Percentiles rank a stretch among this genome's conserved stretches.
Evolutionary conservation across 148 eudicot genomes (phyloP).

Genomic region (Camellia lanceoleosa): DNA sequence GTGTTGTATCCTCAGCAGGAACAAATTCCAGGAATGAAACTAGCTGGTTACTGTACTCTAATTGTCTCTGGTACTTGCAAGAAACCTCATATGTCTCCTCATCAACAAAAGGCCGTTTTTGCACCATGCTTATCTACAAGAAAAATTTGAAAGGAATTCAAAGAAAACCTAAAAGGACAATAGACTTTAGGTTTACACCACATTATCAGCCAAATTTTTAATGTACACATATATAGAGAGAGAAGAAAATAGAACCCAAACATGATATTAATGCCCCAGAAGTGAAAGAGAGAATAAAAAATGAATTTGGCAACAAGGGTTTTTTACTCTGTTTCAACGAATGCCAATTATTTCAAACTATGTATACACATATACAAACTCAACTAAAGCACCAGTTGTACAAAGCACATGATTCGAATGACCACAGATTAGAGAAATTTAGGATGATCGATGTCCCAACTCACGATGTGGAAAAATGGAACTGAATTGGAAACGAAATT

Average conservation of each 20-base stretch:
- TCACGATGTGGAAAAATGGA: no score
- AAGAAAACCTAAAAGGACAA: neutral
- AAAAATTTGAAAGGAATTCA: neutral
- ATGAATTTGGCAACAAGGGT: no score
- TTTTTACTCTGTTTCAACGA: no score
- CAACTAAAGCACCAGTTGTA: neutral
- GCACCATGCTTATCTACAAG: slow-evolving; percentile 41
- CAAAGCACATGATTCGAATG: neutral
- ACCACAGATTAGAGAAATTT: no score
- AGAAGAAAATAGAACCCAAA: neutral
- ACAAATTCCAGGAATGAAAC: slow-evolving; percentile 14
- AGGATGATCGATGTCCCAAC: no score
- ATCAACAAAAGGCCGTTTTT: slow-evolving; percentile 30
- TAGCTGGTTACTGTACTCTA: slow-evolving; percentile 18
- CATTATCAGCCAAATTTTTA: neutral
- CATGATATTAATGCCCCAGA: neutral
- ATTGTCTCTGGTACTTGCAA: slow-evolving; percentile 32
- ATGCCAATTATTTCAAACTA: neutral
- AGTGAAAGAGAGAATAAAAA: neutral
- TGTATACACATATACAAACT: neutral
- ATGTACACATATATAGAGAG: neutral
- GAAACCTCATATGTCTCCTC: slow-evolving; percentile 31
- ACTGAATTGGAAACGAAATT: neutral
- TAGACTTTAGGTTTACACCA: neutral
- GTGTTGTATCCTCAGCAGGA: slow-evolving; percentile 12